Base-by-base conservation (phyloP, 2,329 filamentous ascomycete genomes). In the Botrytis squamosa region DNA sequence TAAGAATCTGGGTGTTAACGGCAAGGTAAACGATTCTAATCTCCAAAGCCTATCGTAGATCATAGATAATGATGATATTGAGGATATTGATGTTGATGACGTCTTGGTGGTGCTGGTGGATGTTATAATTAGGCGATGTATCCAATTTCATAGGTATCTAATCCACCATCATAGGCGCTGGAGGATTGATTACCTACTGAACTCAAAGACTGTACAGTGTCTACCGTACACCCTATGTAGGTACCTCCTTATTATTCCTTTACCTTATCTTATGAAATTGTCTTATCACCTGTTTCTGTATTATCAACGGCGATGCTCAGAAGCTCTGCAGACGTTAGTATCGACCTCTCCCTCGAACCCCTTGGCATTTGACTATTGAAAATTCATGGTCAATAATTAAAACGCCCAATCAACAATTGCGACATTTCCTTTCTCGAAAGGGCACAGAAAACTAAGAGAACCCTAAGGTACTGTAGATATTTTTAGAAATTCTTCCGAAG, bases 341-440 rank as follows among this genome's bases (percentile, higher is more conserved):
- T 10, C 14, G n/a, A 29, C 14, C 29, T 20, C 36, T 22, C 20
- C 66, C 66, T 57, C 66, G 5, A 20, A 70, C 52, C 18, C 25
- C 57, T 52, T 71, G 57, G 69, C 69, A 71, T n/a, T 40, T 29
- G 42, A 64, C 59, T 55, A 71, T 71, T 69, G 67, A 57, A 59
- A 33, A 59, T 44, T 9, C n/a, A 42, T 64, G 16, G 25, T 64
- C 16, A 42, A 44, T 29, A 18, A 29, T 29, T 29, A 29, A 40
- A 29, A 14, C 12, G 22, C 20, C 38, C 57, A 25, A n/a, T 40
- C 36, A 36, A n/a, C 12, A n/a, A 62, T 38, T 42, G 3, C 40
- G 7, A 55, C 49, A 33, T 57, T 42, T 42, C 36, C 36, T 14
- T 68, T n/a, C 36, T 12, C 7, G n/a, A 67, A 52, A 38, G 8